Conservation (phyloP, 2,329 filamentous ascomycete genomes). For the Hymenoscyphus repandus region DNA sequence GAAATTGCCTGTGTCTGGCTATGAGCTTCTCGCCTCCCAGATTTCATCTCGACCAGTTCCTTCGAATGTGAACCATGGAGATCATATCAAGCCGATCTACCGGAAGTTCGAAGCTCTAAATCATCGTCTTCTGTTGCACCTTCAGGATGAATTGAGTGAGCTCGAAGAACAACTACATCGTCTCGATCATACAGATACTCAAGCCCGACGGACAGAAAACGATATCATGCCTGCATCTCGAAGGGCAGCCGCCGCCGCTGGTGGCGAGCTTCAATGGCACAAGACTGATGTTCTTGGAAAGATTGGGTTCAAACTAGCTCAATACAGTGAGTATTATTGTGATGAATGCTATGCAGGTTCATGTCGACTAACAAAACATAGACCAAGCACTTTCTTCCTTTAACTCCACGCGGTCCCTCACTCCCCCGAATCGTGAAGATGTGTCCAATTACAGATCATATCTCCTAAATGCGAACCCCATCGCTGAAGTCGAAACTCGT, state of each 20-base stretch:
- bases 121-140: conserved; percentile 73
- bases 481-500: conserved; percentile 49
- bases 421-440: conserved; percentile 45
- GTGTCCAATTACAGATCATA: conserved; percentile 49
- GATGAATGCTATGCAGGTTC: background rate
- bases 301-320: conserved; percentile 60
- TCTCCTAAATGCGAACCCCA: conserved; percentile 47
- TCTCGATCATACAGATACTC: conserved; percentile 57
- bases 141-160: conserved; percentile 80
- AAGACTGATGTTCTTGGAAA: conserved; percentile 56
- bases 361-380: conserved; percentile 24
- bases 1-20: conserved; percentile 48
- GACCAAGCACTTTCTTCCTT: conserved; percentile 57
- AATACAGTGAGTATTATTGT: conserved; percentile 52
- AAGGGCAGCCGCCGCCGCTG: conserved; percentile 45
- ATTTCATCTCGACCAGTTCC: conserved; percentile 35
- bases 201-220: conserved; percentile 27
- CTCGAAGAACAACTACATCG: conserved; percentile 71
- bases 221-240: conserved; percentile 53
- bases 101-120: conserved; percentile 78
- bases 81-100: conserved; percentile 57
- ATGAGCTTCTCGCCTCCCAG: conserved; percentile 56
- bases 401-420: conserved; percentile 44
- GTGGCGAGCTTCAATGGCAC: conserved; percentile 53
- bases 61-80: conserved; percentile 17